Evolutionary conservation across 164 flowering plant species (phyloP).

Genomic region (Taxillus chinensis): DNA sequence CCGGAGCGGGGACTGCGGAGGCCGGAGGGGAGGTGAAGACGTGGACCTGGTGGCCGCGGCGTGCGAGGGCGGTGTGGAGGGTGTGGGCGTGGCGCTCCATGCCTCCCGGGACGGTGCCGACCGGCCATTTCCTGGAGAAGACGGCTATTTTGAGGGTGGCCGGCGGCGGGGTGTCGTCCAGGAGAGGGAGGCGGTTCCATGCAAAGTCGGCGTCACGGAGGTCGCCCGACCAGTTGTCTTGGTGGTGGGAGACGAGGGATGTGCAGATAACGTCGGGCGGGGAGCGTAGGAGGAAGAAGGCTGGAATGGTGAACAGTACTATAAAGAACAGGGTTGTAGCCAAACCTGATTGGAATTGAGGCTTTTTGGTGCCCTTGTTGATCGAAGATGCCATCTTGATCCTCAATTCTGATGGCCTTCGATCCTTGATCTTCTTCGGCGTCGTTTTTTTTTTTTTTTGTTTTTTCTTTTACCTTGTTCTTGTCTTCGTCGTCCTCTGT

Average conservation of each 20-base stretch:
- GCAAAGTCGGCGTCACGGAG: constrained; percentile 62
- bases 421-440: no score
- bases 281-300: constrained; percentile 49
- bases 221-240: constrained; percentile 48
- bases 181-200: constrained; percentile 59
- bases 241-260: constrained; percentile 7
- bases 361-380: constrained; percentile 31
- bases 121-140: constrained; percentile 86
- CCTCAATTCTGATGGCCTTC: no score
- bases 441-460: no score
- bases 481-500: no score
- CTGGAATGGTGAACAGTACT: constrained; percentile 57
- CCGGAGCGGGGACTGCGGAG: background rate
- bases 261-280: constrained; percentile 26
- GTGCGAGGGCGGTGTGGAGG: constrained; percentile 49
- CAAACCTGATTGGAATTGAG: constrained; percentile 22
- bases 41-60: constrained; percentile 60
- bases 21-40: constrained; percentile 38
- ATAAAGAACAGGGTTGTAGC: constrained; percentile 57
- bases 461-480: no score
- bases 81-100: constrained; percentile 94
- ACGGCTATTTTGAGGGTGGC: constrained; percentile 58
- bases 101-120: constrained; percentile 59
- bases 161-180: constrained; percentile 17
- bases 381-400: background rate